phyloP scores from a whole-genome alignment of 495 filamentous ascomycete species.

The Neurospora sp. region DNA sequence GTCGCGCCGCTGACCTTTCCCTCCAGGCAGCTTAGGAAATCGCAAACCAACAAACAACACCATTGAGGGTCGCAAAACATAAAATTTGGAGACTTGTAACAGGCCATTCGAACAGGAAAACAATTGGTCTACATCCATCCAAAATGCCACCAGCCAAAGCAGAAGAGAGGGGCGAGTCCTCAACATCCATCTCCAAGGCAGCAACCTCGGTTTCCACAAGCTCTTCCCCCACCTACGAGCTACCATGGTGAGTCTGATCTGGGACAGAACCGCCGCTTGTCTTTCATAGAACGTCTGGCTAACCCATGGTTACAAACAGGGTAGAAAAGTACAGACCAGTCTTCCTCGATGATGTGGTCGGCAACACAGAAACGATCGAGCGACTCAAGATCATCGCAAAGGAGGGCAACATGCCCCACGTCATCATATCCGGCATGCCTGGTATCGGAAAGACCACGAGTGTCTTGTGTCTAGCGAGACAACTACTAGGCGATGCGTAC shows the following conservation, averaged over 20 bases:
- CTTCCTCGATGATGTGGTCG: conserved; percentile 92
- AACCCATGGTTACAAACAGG: conserved; percentile 38
- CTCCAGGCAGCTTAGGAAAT: background rate
- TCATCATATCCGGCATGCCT: conserved; percentile 99
- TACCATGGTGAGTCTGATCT: conserved; percentile 66
- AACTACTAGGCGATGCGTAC: conserved; percentile 86
- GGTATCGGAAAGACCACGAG: conserved; percentile 99
- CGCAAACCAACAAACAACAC: background rate
- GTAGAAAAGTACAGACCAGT: conserved; percentile 97
- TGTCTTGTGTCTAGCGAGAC: conserved; percentile 83
- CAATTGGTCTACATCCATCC: background rate
- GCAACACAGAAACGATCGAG: conserved; percentile 95
- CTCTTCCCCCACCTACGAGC: conserved; percentile 58
- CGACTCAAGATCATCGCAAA: conserved; percentile 97
- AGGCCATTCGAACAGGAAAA: background rate
- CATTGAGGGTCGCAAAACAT: background rate
- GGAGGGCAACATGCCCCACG: conserved; percentile 98
- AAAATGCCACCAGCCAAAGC: conserved; percentile 33
- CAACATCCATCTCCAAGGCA: conserved; percentile 57
- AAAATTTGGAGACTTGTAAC: background rate
- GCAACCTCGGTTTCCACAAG: conserved; percentile 53
- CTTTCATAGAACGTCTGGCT: background rate
- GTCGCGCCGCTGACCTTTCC: conserved; percentile 5
- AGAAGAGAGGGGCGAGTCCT: conserved; percentile 58
- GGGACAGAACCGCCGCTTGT: background rate